Conservation (phyloP, 2,329 filamentous ascomycete species). For the Epichloe scottii region DNA sequence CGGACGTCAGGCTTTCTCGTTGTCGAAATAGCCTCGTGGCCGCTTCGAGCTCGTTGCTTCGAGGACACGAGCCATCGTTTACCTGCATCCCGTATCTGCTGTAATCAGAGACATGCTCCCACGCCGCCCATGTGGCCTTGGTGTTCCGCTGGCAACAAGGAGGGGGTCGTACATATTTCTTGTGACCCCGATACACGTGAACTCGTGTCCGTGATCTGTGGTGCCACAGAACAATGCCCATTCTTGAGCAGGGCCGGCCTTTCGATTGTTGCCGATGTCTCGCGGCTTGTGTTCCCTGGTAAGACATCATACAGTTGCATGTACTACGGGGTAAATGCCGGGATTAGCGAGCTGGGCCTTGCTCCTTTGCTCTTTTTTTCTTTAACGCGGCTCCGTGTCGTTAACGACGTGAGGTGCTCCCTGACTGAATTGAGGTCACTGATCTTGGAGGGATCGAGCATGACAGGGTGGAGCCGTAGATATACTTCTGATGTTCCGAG, state of each 20-base stretch:
- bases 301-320: neutral
- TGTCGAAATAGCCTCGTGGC: too few species aligned
- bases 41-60: too few species aligned
- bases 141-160: neutral
- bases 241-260: neutral
- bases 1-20: neutral
- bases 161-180: neutral
- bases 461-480: neutral
- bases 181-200: constrained; percentile 2
- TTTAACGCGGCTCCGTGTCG: neutral
- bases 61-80: neutral
- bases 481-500: neutral
- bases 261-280: neutral
- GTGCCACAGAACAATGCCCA: neutral
- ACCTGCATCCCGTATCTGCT: neutral
- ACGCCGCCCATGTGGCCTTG: neutral
- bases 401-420: neutral
- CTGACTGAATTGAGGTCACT: neutral
- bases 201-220: neutral
- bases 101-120: neutral
- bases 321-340: neutral
- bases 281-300: neutral
- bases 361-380: neutral
- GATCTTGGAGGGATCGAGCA: neutral
- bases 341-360: neutral